These are phyloP conservation scores for Alectoria sarmentosa DNA, from an alignment of 495 filamentous ascomycete genomes.

Conservation along the genomic window DNA sequence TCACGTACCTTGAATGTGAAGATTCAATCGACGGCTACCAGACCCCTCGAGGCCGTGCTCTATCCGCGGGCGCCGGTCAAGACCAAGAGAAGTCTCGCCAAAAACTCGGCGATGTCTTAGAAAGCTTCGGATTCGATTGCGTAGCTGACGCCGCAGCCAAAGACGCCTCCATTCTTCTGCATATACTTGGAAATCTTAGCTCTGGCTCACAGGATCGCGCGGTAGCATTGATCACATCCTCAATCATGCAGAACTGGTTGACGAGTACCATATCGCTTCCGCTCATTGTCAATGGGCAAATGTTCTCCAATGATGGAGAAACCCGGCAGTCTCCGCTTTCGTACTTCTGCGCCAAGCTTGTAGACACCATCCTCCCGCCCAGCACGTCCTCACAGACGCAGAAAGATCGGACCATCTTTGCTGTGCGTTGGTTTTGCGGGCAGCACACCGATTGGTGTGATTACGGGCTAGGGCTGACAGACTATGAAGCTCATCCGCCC, in stretches of 20 bases:
- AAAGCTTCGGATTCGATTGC: background rate
- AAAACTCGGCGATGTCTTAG: background rate
- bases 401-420: background rate
- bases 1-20: background rate
- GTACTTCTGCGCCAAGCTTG: conserved; percentile 11
- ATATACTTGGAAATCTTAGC: conserved; percentile 1
- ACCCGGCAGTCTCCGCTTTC: conserved; percentile 5
- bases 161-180: conserved; percentile 1
- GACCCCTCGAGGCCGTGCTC: background rate
- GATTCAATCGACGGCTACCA: background rate
- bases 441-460: background rate
- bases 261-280: conserved; percentile 6
- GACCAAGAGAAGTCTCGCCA: background rate
- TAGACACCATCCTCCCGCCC: conserved; percentile 1
- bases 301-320: background rate
- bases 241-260: conserved; percentile 3
- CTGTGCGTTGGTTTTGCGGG: background rate
- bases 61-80: background rate
- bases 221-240: conserved; percentile 7
- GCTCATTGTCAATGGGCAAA: conserved; percentile 6
- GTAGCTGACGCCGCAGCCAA: background rate
- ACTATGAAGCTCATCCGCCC: conserved; percentile 7
- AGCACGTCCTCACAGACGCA: background rate
- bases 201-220: conserved; percentile 4
- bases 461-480: background rate